Conservation (phyloP, 352 stramenopile genomes). For the Pythium pyrilobum region DNA sequence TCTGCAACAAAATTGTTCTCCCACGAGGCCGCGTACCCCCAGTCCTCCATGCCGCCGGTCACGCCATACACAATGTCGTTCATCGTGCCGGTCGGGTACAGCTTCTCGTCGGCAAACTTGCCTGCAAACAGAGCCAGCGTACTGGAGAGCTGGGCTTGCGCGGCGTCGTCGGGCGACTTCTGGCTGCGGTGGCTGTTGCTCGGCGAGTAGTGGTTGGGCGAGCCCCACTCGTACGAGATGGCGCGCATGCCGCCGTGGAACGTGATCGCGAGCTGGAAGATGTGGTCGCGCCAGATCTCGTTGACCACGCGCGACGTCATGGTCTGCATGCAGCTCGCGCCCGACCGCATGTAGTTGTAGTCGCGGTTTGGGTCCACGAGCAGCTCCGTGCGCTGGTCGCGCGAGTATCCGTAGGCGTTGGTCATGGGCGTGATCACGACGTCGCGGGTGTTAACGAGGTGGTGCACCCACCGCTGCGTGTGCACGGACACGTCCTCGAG, state of each 20-base stretch:
- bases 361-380: conserved; percentile 96
- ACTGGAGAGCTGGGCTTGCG: conserved; percentile 55
- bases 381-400: conserved; percentile 78
- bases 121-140: conserved; percentile 69
- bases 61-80: conserved; percentile 97
- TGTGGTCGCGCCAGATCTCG: conserved; percentile 94
- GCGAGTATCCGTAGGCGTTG: conserved; percentile 92
- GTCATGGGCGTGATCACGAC: conserved; percentile 88
- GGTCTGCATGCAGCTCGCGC: conserved; percentile 90
- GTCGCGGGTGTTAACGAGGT: conserved; percentile 86
- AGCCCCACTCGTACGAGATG: conserved; percentile 98
- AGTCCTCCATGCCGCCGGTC: conserved; percentile 97
- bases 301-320: conserved; percentile 96
- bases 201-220: conserved; percentile 79
- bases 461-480: conserved; percentile 59
- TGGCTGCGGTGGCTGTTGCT: conserved; percentile 48
- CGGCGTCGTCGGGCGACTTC: conserved; percentile 75
- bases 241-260: conserved; percentile 98
- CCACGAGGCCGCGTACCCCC: conserved; percentile 92
- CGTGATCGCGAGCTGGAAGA: conserved; percentile 96
- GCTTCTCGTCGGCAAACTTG: conserved; percentile 52
- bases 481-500: conserved; percentile 22
- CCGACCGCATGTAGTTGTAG: conserved; percentile 94
- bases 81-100: conserved; percentile 88
- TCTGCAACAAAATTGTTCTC: conserved; percentile 43